Base-by-base conservation (phyloP, 2,329 filamentous ascomycete genomes). In the Verticillium klebahnii region DNA sequence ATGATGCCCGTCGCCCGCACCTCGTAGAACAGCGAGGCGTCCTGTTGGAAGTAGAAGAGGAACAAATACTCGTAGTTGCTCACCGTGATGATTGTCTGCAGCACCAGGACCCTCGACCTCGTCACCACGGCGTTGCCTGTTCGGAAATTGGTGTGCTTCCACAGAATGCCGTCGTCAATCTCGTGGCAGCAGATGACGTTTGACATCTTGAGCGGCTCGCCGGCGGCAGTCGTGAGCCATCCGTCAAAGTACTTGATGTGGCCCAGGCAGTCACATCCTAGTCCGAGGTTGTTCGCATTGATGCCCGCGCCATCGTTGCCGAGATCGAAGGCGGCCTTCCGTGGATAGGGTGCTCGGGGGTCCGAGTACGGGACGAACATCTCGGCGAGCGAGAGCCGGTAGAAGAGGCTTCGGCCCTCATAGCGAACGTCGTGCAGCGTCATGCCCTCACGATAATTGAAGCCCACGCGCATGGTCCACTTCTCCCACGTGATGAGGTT, bases 331-430 rank as follows among this genome's bases (percentile, higher is more conserved):
- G 88, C 89, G 17, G 85, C 83, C 69, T 91, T 91, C 25, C 87
- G 80, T 19, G 86, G 85, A 69, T 85, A 90, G 0, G 87, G 87
- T 1, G 79, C 74, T 7, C 87, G 80, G 2, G 85, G 85, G 65
- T 90, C 88, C 0, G 80, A 86, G 63, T 91, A 91, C 0, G 87
- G 86, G 0, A 90, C 86, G 17, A 85, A 83, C 89, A 91, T 91
- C 69, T 91, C 89, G 60, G 83, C 84, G 39, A 91, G 77, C 37
- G 83, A 84, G 23, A 91, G 72, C 2, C 89, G 81, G 74, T 92
- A 88, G 73, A 91, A 84, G n/a, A 91, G 75, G 59, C 81, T 85
- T 31, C 87, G 80, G 11, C 83, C 85, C 65, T 89, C 87, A 64
- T 89, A 91, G 60, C 81, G 80, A 6, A 92, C 74, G 67, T 92